Evolutionary conservation across 2,329 filamentous ascomycete species (phyloP), one percentile per base, ranked within the genome.

Genomic region (Phialophora expanda): DNA sequence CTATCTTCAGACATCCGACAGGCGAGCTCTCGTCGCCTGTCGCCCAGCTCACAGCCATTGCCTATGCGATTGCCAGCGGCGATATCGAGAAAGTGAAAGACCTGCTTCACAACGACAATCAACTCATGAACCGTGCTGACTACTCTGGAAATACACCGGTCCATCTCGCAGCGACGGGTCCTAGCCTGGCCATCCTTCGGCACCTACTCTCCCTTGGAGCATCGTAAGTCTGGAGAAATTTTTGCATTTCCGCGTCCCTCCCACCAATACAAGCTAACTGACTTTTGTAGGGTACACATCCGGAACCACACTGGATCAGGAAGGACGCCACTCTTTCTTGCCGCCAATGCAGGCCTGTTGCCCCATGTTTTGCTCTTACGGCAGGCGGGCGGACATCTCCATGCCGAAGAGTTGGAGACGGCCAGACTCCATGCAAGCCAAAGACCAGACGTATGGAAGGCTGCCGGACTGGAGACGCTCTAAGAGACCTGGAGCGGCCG

Each of bases 121-220:
- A 85, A 78, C 82, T 95, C 22, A 83, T 95, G 53, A 91, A 91
- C 74, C 88, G 89, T 69, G 85, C 86, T 32, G 91, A 95, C 78
- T 94, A 94, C 75, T 90, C 90, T 22, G 91, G 91, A 55, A 95
- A 94, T 78, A 94, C 91, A 28, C 81, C 81, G 22, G 73, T 83
- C 83, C 86, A 88, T 71, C 79, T 87, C 55, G 86, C 86, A 56
- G 84, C 86, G 4, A 84, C 83, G 3, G 82, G 82, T 20, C 83
- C 85, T 2, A 83, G 84, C 54, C 74, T 86, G 55, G 78, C 83
- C 2, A 84, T 87, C 30, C 77, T 88, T 46, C 81, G 82, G 62
- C 82, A 84, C 74, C 82, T 87, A 56, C 79, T 88, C 4, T 79
- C 79, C 8, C 56, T 70, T 24, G 71, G 71, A 17, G 71, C 71